Base-by-base conservation (phyloP, 2,329 filamentous ascomycete species). In the Colletotrichum shisoi region DNA sequence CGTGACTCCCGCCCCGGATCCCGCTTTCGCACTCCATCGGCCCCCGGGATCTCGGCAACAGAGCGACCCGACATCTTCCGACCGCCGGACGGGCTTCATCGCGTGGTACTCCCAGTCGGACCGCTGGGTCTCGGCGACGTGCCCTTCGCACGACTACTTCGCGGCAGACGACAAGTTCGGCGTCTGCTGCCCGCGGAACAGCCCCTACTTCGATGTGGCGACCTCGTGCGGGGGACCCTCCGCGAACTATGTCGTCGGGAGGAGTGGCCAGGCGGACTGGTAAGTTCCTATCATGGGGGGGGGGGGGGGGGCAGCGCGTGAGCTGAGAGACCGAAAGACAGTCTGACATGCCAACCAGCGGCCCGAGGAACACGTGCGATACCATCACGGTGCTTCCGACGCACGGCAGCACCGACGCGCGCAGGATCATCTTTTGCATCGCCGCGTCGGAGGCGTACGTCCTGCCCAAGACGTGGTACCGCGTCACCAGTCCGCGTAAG, bases 381-480 rank as follows among this genome's bases (percentile, higher is more conserved):
- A 67, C 60, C 0, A 40, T 64, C 34, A 67, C 61, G 5, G 34
- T 67, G 54, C 21, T 64, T 2, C 53, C 58, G 19, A 39, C 54
- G 1, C 24, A 19, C 11, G 54, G 34, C 8, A 64, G 61, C 48
- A 19, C 44, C 48, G 64, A 64, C 37, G 61, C 54, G 27, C 34
- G 54, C 40, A 40, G 60, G 12, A 64, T 64, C 40, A 45, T 63
- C 8, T 63, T 67, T 9, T 56, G 60, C 12, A 63, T 59, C 44
- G 48, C 64, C n/a, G 31, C 48, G 19, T 59, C 60, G 17, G 46
- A 49, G 40, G n/a, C 42, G 17, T 63, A 58, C 12, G 60, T 48
- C 19, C 40, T 67, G 13, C 60, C 60, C 2, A 63, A 58, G n/a
- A 67, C 64, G 5, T 63, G 60, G 53, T 63, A 67, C 12, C 60